Percentiles rank a stretch among this genome's conserved stretches.
Evolutionary conservation across 2,329 filamentous ascomycete species (phyloP).

Genomic region (Talaromyces marneffei): DNA sequence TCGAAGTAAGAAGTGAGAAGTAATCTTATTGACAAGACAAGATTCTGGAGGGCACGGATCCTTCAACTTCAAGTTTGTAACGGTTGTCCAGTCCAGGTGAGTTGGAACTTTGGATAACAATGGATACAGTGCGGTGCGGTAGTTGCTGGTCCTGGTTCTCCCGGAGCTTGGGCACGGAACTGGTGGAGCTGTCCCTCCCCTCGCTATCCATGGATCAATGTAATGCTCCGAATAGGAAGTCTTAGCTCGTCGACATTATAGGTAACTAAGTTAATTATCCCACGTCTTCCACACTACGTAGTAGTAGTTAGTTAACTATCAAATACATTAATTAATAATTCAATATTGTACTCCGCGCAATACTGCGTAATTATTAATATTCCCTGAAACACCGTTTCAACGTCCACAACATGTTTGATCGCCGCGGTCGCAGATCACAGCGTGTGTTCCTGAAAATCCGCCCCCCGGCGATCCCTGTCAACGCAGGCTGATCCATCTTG

Average conservation of each 20-base stretch:
- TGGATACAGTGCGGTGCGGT: no score
- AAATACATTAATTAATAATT: not conserved
- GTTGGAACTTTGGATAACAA: not conserved
- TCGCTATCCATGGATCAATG: not conserved
- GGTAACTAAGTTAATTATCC: no score
- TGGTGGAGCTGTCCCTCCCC: not conserved
- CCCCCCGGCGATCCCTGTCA: slow-evolving; percentile 15
- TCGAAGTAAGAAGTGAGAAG: no score
- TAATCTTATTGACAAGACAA: not conserved
- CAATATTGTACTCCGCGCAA: no score
- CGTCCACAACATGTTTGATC: slow-evolving; percentile 6
- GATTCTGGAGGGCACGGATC: not conserved
- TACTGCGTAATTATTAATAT: no score
- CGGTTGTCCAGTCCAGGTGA: not conserved
- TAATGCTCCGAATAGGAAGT: not conserved
- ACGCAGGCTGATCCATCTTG: slow-evolving; percentile 13
- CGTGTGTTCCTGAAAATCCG: slow-evolving; percentile 14
- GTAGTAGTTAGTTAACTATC: not conserved
- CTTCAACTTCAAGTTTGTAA: not conserved
- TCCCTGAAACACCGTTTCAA: not conserved
- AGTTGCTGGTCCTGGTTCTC: no score
- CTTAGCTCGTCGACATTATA: not conserved
- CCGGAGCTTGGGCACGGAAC: not conserved
- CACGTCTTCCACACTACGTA: no score
- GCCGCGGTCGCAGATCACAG: slow-evolving; percentile 10